phyloP scores from a whole-genome alignment of 1,284 basidiomycete genomes.

The Trichosporon asahii region DNA sequence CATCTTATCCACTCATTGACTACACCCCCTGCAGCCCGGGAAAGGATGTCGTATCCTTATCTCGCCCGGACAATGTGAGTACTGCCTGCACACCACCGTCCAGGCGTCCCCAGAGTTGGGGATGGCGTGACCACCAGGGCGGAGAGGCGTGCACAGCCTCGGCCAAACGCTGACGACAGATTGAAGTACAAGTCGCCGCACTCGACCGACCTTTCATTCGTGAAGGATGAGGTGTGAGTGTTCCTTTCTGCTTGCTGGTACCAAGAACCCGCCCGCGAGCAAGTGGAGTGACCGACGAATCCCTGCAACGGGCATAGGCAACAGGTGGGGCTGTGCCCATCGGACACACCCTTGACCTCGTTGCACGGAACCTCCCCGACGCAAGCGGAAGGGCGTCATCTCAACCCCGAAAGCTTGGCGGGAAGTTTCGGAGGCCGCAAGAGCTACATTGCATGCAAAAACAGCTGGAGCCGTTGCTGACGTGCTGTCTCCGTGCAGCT shows the following conservation, averaged over 20 bases:
- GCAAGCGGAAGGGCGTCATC: too few relatives aligned
- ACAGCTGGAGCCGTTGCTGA: too few relatives aligned
- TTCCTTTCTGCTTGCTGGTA: too few relatives aligned
- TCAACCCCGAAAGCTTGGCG: too few relatives aligned
- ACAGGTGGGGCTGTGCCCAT: not conserved
- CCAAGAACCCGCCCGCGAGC: too few relatives aligned
- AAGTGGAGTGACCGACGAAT: too few relatives aligned
- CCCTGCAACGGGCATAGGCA: too few relatives aligned
- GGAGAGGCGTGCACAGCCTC: not conserved
- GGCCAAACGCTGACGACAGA: conserved; percentile 24
- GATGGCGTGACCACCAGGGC: not conserved
- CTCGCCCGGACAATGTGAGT: conserved; percentile 49
- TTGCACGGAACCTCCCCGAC: not conserved
- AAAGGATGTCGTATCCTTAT: conserved; percentile 46
- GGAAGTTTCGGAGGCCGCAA: too few relatives aligned
- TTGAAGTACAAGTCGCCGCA: conserved; percentile 52
- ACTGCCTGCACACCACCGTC: not conserved
- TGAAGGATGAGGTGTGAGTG: conserved; percentile 51
- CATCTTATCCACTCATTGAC: not conserved
- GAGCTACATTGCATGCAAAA: too few relatives aligned
- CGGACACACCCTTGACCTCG: not conserved
- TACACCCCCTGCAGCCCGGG: not conserved
- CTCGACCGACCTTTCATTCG: conserved; percentile 51
- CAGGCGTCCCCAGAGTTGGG: not conserved
- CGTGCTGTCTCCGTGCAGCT: too few relatives aligned